Evolutionary conservation across 805 yeast species (phyloP), one percentile per base, ranked within the genome.

Genomic region (Monosporozyma aquatica): DNA sequence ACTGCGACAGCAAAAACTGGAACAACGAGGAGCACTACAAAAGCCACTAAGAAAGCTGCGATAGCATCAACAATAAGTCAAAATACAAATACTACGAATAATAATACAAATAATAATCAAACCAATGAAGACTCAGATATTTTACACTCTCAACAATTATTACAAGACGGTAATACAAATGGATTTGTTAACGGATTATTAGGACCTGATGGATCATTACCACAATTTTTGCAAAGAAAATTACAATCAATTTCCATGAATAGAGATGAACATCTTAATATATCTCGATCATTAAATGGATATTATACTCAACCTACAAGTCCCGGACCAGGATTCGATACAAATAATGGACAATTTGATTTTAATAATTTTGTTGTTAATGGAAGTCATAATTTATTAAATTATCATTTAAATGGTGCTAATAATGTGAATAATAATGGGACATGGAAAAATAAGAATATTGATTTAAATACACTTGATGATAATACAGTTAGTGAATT

Each of bases 301-400:
- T 58, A 56, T 42, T 56, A 59, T 43, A 56, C 62, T 17, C 61
- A 56, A 30, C 62, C 64, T 5, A 55, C 61, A 11, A 57, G 61
- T 44, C 62, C 64, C n/a, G 57, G 57, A 6, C 48, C 47, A 10
- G 50, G 52, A 5, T 33, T 40, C 2, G 38, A 17, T 13, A 32
- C 24, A 10, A 37, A 17, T n/a, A 39, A 24, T 32, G 21, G 36
- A 4, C 17, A 18, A 10, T 23, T 33, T 29, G 37, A 39, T 39
- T 29, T 39, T 11, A 32, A 26, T 18, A 37, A 37, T 37, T 26
- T 37, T 15, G 24, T 37, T 17, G 24, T 13, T 23, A 23, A 22
- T 18, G 35, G 36, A 4, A 30, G 24, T 10, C 18, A 37, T 27
- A 37, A 37, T 17, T 7, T 37, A 37, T 13, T 37, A 20, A 37